Evolutionary conservation across 225 moss, liverwort and hornwort species (phyloP).

Genomic region (Sphagnum contortum): DNA sequence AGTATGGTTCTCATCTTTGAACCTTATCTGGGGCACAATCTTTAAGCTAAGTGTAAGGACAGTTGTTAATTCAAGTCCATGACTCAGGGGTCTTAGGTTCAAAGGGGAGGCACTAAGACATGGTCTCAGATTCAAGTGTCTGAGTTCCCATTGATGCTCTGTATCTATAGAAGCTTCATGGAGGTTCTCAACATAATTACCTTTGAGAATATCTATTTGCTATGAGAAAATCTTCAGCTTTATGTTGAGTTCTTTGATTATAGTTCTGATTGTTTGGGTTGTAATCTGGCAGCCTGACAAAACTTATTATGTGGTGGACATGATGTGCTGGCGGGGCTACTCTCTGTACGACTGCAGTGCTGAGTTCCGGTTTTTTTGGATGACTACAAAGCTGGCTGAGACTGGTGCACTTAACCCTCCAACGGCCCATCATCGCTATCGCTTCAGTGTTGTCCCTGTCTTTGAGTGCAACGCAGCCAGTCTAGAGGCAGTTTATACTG

Average conservation of each 20-base stretch:
- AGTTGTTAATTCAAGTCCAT: too few species aligned
- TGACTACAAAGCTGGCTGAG: constrained; percentile 87
- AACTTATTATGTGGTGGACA: constrained; percentile 90
- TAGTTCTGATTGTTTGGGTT: constrained; percentile 1
- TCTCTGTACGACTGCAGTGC: constrained; percentile 88
- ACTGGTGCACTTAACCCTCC: constrained; percentile 59
- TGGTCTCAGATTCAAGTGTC: too few species aligned
- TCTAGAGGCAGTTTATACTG: constrained; percentile 69
- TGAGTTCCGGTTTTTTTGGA: constrained; percentile 97
- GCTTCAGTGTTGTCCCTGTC: constrained; percentile 76
- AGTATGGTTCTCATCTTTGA: constrained; percentile 21
- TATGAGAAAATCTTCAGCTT: too few species aligned
- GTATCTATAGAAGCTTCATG: too few species aligned
- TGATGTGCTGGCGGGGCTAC: constrained; percentile 99
- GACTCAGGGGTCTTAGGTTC: too few species aligned
- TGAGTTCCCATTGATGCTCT: too few species aligned
- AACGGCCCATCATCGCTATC: constrained; percentile 75
- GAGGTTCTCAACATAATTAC: too few species aligned
- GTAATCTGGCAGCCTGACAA: constrained; percentile 64
- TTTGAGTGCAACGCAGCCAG: constrained; percentile 66
- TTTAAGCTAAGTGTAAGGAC: too few species aligned
- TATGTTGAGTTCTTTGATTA: too few species aligned
- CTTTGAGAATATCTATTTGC: too few species aligned
- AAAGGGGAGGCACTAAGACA: too few species aligned
- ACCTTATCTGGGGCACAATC: background rate